Evolutionary conservation across 225 moss, liverwort and hornwort species (phyloP).

Genomic region (Thuidium tamariscinum): DNA sequence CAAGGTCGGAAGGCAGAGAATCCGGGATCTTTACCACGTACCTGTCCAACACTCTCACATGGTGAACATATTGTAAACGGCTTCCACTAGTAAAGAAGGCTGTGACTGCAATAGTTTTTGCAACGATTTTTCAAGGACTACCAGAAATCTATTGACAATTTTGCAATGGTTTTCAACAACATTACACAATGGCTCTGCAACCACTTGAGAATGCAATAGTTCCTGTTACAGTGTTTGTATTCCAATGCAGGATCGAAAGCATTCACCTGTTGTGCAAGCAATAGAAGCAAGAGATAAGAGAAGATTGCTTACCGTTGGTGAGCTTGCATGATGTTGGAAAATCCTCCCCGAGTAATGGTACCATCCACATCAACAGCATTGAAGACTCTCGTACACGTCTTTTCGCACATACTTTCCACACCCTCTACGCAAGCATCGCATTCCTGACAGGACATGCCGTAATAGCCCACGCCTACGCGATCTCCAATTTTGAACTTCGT

Average conservation of each 20-base stretch:
- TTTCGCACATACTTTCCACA: conserved; percentile 12
- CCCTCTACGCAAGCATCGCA: conserved; percentile 34
- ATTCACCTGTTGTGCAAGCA: no score
- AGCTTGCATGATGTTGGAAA: conserved; percentile 50
- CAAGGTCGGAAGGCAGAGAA: conserved; percentile 17
- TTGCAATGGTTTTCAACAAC: neutral
- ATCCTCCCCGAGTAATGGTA: conserved; percentile 51
- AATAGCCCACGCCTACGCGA: conserved; percentile 38
- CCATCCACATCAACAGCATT: conserved; percentile 44
- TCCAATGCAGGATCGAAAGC: neutral
- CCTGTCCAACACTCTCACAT: neutral
- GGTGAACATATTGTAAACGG: neutral
- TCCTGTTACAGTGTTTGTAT: neutral
- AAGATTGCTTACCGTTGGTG: conserved; percentile 21
- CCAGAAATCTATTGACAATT: neutral
- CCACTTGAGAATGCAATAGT: neutral
- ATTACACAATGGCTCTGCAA: neutral
- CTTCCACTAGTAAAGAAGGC: neutral
- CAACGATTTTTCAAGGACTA: no score
- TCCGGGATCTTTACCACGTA: conserved; percentile 32
- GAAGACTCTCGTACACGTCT: neutral
- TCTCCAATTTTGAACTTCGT: conserved; percentile 47
- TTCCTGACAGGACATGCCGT: conserved; percentile 16
- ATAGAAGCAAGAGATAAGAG: neutral
- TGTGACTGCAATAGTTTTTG: neutral